Conservation (phyloP, 345 rosid genomes). For the Combretum micranthum region DNA sequence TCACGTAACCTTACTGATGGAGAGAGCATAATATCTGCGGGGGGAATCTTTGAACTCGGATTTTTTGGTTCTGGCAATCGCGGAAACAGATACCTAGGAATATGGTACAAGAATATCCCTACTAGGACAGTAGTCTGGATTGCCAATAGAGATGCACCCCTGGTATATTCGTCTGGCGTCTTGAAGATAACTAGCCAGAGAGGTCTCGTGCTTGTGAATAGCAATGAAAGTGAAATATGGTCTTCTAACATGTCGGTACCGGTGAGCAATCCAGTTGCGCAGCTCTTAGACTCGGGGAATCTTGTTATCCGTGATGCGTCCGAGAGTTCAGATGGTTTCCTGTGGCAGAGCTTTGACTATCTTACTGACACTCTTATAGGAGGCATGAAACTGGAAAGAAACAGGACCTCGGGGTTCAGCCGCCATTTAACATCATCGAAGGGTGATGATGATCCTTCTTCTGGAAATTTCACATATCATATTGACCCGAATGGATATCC, state of each 20-base stretch:
- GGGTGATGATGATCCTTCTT: slow-evolving; percentile 24
- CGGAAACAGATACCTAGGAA: slow-evolving; percentile 20
- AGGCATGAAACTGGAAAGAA: slow-evolving; percentile 11
- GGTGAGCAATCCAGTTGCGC: slow-evolving; percentile 7
- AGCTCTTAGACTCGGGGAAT: slow-evolving; percentile 21
- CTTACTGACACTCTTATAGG: slow-evolving; percentile 16
- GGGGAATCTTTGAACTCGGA: slow-evolving; percentile 21
- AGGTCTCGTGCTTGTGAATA: slow-evolving; percentile 7
- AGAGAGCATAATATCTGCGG: slow-evolving; percentile 8
- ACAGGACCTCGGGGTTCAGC: background rate
- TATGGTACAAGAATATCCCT: slow-evolving; percentile 23
- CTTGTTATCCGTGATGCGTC: slow-evolving; percentile 11
- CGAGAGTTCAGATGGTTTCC: background rate
- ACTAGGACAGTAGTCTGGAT: slow-evolving; percentile 31
- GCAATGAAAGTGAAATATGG: slow-evolving; percentile 3
- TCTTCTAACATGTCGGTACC: background rate
- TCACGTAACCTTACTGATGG: slow-evolving; percentile 4
- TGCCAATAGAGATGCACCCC: slow-evolving; percentile 37
- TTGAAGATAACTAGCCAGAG: slow-evolving; percentile 6
- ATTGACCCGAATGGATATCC: slow-evolving; percentile 23
- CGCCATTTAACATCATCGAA: slow-evolving; percentile 32
- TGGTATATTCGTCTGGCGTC: slow-evolving; percentile 13
- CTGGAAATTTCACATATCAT: slow-evolving; percentile 17
- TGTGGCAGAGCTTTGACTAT: slow-evolving; percentile 10
- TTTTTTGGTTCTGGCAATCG: slow-evolving; percentile 20